Evolutionary conservation across 352 stramenopile genomes (phyloP).

Genomic region (Aphanomyces invadans): DNA sequence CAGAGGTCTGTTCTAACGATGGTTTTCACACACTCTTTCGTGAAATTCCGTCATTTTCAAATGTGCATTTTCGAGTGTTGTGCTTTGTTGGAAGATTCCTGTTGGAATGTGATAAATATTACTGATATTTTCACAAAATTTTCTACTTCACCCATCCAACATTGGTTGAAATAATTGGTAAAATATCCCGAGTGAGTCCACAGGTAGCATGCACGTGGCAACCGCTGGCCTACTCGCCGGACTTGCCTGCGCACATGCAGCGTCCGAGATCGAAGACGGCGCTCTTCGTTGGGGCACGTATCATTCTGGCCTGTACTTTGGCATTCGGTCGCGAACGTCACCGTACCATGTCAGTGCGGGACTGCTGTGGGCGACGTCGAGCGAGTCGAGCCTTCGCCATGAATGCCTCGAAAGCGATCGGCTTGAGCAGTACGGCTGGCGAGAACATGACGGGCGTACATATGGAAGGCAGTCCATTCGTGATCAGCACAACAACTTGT

Average conservation of each 20-base stretch:
- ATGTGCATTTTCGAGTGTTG: too few species aligned
- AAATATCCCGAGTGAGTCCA: slow-evolving; percentile 10
- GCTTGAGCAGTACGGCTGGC: slow-evolving; percentile 74
- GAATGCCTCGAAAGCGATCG: slow-evolving; percentile 69
- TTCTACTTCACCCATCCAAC: too few species aligned
- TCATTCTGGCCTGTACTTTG: slow-evolving; percentile 70
- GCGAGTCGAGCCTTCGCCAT: slow-evolving; percentile 65
- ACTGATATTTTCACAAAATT: too few species aligned
- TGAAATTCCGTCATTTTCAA: too few species aligned
- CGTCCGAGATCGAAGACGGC: slow-evolving; percentile 27
- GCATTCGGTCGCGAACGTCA: slow-evolving; percentile 56
- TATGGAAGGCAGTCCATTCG: slow-evolving; percentile 57
- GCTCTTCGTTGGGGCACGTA: slow-evolving; percentile 66
- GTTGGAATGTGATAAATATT: too few species aligned
- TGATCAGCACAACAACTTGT: slow-evolving; percentile 68
- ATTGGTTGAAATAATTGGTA: not conserved
- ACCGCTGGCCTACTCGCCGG: not conserved
- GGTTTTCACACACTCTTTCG: too few species aligned
- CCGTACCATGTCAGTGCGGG: slow-evolving; percentile 58
- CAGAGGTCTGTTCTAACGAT: too few species aligned
- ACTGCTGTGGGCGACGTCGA: slow-evolving; percentile 60
- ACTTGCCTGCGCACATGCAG: slow-evolving; percentile 32
- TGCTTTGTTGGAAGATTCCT: too few species aligned
- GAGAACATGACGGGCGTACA: slow-evolving; percentile 53
- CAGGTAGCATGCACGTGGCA: not conserved